A percentile compares a stretch with the other conserved stretches of the same genome.
These are phyloP conservation scores for Cucumis variabilis DNA, from an alignment of 331 rosid species.

Conservation along the genomic window DNA sequence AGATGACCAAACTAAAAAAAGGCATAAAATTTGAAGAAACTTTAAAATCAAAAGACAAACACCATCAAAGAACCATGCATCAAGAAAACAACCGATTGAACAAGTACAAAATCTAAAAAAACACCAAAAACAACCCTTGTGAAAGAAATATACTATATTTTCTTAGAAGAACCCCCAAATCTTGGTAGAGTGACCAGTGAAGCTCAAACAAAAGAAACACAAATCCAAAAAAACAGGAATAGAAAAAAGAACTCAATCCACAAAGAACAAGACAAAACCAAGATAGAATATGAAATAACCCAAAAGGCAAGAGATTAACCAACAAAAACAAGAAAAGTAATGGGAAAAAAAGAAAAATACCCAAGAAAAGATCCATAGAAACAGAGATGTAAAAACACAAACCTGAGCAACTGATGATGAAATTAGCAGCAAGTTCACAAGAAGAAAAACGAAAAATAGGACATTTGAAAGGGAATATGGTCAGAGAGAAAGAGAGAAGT, in stretches of 20 bases:
- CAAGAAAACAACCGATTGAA: not conserved
- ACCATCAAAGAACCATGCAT: conserved; percentile 17
- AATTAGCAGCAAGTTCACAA: not conserved
- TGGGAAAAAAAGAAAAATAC: not conserved
- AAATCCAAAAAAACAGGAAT: conserved; percentile 25
- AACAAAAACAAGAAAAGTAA: not conserved
- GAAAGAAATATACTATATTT: conserved; percentile 23
- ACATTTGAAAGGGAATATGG: conserved; percentile 21
- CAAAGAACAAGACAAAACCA: not conserved
- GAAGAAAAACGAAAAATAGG: not conserved
- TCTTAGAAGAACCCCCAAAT: conserved; percentile 29
- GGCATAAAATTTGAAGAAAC: conserved; percentile 15
- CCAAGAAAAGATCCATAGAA: conserved; percentile 13
- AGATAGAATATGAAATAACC: conserved; percentile 21
- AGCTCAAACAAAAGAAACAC: not conserved
- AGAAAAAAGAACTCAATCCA: not conserved
- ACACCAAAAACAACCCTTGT: not conserved
- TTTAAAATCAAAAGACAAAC: conserved; percentile 5
- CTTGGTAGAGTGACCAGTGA: conserved; percentile 31
- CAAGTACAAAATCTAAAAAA: not conserved
- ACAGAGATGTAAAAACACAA: conserved; percentile 1
- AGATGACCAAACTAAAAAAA: not conserved
- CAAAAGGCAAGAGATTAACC: not conserved
- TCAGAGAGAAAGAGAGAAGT: conserved; percentile 17
- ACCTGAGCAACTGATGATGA: conserved; percentile 22